phyloP scores from a whole-genome alignment of 2,329 filamentous ascomycete genomes.

The Rhynchosporium agropyri region DNA sequence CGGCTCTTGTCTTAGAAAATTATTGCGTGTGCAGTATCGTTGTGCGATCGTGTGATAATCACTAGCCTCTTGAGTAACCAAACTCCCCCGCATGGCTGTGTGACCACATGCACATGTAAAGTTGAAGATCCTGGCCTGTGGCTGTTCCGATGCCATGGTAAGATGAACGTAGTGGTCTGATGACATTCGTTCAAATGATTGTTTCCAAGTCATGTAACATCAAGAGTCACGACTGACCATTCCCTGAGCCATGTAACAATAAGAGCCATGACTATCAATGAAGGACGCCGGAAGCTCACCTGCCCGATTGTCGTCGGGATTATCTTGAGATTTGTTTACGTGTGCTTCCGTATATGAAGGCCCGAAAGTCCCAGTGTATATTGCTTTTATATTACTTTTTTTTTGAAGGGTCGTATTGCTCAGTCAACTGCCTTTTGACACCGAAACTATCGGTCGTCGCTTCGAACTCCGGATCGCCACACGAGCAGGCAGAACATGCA shows the following conservation, averaged over 20 bases:
- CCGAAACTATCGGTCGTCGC: constrained; percentile 2
- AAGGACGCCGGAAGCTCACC: background rate
- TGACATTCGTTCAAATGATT: background rate
- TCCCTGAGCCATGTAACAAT: background rate
- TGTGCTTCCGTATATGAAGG: background rate
- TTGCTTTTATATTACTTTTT: background rate
- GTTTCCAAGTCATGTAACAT: background rate
- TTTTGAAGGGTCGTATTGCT: background rate
- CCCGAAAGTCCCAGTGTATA: background rate
- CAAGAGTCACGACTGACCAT: background rate
- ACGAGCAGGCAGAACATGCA: background rate
- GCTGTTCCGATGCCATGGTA: background rate
- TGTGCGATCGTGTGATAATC: background rate
- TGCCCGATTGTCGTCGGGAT: background rate
- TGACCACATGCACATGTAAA: background rate
- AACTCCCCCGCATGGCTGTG: background rate
- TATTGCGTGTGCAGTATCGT: background rate
- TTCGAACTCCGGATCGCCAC: background rate
- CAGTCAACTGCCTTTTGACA: background rate
- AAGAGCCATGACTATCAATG: no score
- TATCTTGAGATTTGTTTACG: background rate
- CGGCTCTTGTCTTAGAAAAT: background rate
- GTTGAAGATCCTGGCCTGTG: background rate
- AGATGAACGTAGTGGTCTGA: background rate
- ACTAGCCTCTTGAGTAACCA: background rate